Conservation (phyloP, 352 stramenopile genomes). For the Phytopythium montanum region DNA sequence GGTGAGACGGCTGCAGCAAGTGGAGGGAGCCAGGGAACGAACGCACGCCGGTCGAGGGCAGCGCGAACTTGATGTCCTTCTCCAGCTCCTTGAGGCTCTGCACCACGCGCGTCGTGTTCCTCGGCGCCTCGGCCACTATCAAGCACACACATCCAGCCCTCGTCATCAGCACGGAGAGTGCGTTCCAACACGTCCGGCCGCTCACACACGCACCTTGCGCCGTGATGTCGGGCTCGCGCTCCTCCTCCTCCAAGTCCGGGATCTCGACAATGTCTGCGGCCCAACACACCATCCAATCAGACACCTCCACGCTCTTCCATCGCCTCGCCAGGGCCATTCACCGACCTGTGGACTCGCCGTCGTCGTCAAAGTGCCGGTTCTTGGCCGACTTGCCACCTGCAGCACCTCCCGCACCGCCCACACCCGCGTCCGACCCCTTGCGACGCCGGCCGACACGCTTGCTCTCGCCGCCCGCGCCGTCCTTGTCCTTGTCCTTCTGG, state of each 20-base stretch:
- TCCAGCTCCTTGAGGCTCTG: slow-evolving; percentile 80
- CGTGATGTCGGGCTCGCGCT: slow-evolving; percentile 73
- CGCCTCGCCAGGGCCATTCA: background rate
- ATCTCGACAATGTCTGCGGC: slow-evolving; percentile 72
- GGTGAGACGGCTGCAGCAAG: background rate
- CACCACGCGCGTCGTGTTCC: slow-evolving; percentile 58
- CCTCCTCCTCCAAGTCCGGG: slow-evolving; percentile 76
- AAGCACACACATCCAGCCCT: background rate
- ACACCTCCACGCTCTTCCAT: background rate
- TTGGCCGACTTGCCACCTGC: slow-evolving; percentile 38
- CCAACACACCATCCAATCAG: background rate
- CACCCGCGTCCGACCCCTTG: slow-evolving; percentile 40
- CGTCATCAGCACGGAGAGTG: background rate
- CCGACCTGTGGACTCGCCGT: slow-evolving; percentile 50
- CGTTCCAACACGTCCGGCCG: background rate
- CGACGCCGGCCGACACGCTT: slow-evolving; percentile 56
- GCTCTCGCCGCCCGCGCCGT: slow-evolving; percentile 21
- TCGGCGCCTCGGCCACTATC: slow-evolving; percentile 71
- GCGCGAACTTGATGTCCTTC: slow-evolving; percentile 72
- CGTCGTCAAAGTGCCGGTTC: slow-evolving; percentile 76
- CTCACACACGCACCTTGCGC: slow-evolving; percentile 37
- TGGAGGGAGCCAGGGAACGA: background rate
- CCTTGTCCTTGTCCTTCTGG: slow-evolving; percentile 25
- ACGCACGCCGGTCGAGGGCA: slow-evolving; percentile 47
- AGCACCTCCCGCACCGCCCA: slow-evolving; percentile 7